Evolutionary conservation across 768 basidiomycete genomes (phyloP).

Genomic region (Leccinum uliginosum): DNA sequence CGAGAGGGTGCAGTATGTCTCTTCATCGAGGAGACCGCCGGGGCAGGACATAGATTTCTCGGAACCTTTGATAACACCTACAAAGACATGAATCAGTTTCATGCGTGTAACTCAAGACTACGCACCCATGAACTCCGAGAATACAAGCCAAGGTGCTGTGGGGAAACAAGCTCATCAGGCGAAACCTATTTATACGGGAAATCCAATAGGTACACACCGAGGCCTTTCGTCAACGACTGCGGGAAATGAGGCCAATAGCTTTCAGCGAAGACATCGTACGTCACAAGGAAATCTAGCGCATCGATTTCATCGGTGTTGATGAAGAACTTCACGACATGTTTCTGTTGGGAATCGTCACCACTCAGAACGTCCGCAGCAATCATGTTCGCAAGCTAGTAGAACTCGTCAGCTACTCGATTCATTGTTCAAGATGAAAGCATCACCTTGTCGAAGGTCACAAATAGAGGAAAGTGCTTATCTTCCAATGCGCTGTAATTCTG

Average conservation of each 20-base stretch:
- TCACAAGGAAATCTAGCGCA: conserved; percentile 29
- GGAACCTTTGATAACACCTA: conserved; percentile 66
- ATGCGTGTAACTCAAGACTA: not conserved
- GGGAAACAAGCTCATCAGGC: not conserved
- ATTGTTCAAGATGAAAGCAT: conserved; percentile 4
- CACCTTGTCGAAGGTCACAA: conserved; percentile 62
- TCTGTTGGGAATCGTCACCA: conserved; percentile 3
- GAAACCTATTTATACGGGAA: not conserved
- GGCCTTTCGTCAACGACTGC: conserved; percentile 43
- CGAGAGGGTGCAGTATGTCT: conserved; percentile 46
- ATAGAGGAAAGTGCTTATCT: conserved; percentile 65
- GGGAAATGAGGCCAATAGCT: conserved; percentile 61
- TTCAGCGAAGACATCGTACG: conserved; percentile 44
- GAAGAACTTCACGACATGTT: conserved; percentile 13
- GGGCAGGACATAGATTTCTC: conserved; percentile 41
- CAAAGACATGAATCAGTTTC: not conserved
- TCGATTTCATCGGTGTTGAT: conserved; percentile 11
- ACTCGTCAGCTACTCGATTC: not conserved
- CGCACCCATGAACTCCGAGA: conserved; percentile 61
- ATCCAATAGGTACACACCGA: conserved; percentile 37
- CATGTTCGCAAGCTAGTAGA: conserved; percentile 21
- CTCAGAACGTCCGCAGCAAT: conserved; percentile 22
- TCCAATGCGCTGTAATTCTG: conserved; percentile 48
- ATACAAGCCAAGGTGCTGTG: conserved; percentile 58
- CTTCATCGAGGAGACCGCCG: conserved; percentile 38